These are phyloP conservation scores for Curvularia sp. DNA, from an alignment of 2,329 filamentous ascomycete genomes.

Conservation along the genomic window DNA sequence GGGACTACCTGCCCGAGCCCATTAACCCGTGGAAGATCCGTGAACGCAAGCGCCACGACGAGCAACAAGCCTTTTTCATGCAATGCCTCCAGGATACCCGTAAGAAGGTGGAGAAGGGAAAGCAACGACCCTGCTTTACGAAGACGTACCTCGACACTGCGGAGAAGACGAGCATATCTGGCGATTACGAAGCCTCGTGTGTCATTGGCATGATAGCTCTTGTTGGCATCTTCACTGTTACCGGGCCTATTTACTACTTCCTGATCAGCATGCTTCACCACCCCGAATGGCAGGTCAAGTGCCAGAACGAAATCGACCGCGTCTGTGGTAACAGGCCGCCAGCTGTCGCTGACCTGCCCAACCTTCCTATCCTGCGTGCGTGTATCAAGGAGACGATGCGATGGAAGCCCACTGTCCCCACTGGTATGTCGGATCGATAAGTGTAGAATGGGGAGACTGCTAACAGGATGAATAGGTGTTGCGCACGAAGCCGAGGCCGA, in stretches of 20 bases:
- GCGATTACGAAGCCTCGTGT: conserved; percentile 49
- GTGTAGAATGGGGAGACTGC: conserved; percentile 8
- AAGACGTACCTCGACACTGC: conserved; percentile 45
- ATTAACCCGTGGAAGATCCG: conserved; percentile 63
- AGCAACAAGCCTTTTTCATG: conserved; percentile 63
- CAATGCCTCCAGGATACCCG: conserved; percentile 52
- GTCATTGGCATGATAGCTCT: conserved; percentile 51
- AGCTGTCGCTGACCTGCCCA: conserved; percentile 49
- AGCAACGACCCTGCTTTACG: conserved; percentile 44
- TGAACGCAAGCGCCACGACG: conserved; percentile 61
- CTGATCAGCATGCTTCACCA: conserved; percentile 48
- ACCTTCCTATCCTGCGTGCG: conserved; percentile 54
- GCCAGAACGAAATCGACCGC: conserved; percentile 44
- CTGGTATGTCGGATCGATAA: conserved; percentile 42
- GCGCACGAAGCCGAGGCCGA: conserved; percentile 61
- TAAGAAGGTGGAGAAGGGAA: conserved; percentile 41
- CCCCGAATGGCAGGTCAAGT: conserved; percentile 46
- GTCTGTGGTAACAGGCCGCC: conserved; percentile 39
- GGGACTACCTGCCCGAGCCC: conserved; percentile 56
- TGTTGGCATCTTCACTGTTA: conserved; percentile 51
- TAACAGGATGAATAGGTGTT: conserved; percentile 48
- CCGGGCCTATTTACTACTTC: conserved; percentile 50
- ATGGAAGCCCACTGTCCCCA: conserved; percentile 58
- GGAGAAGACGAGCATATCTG: conserved; percentile 51
- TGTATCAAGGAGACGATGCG: conserved; percentile 56